A percentile compares a stretch with the other conserved stretches of the same genome.
Conservation (phyloP, 176 grass and related monocot genomes). For the Metroxylon sagu region DNA sequence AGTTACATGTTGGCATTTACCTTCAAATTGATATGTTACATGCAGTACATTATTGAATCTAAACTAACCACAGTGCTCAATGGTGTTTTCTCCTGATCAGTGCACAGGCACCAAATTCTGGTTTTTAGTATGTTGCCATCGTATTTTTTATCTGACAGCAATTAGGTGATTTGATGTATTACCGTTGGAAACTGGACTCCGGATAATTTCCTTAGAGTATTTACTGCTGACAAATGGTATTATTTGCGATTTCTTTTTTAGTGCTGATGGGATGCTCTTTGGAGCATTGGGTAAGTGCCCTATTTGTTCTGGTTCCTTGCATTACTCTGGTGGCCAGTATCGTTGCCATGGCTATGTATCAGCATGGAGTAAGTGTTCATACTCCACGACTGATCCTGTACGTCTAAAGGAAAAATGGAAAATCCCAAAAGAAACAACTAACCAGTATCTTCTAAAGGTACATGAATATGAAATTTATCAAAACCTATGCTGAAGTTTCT, state of each 20-base stretch:
- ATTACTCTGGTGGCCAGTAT: constrained; percentile 67
- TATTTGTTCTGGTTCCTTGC: constrained; percentile 53
- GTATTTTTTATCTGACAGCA: too few relatives aligned
- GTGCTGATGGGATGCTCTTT: constrained; percentile 97
- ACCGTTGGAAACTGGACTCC: too few relatives aligned
- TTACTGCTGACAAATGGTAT: too few relatives aligned
- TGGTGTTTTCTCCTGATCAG: too few relatives aligned
- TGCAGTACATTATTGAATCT: too few relatives aligned
- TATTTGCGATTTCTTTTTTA: constrained; percentile 10
- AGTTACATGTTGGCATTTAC: too few relatives aligned
- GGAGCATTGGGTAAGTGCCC: constrained; percentile 77
- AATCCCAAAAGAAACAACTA: constrained; percentile 54
- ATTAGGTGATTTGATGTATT: too few relatives aligned
- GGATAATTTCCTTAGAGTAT: too few relatives aligned
- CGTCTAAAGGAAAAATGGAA: constrained; percentile 75
- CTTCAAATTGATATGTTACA: too few relatives aligned
- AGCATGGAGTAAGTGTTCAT: constrained; percentile 90
- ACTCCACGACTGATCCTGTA: constrained; percentile 59
- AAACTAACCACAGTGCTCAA: too few relatives aligned
- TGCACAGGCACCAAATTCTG: too few relatives aligned
- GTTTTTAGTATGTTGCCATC: too few relatives aligned
- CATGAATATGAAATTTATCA: background rate
- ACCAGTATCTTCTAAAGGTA: constrained; percentile 76
- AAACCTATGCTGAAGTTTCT: background rate
- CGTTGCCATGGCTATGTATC: constrained; percentile 70